These are phyloP conservation scores for Nigrograna mackinnonii DNA, from an alignment of 2,329 filamentous ascomycete genomes.

Conservation along the genomic window DNA sequence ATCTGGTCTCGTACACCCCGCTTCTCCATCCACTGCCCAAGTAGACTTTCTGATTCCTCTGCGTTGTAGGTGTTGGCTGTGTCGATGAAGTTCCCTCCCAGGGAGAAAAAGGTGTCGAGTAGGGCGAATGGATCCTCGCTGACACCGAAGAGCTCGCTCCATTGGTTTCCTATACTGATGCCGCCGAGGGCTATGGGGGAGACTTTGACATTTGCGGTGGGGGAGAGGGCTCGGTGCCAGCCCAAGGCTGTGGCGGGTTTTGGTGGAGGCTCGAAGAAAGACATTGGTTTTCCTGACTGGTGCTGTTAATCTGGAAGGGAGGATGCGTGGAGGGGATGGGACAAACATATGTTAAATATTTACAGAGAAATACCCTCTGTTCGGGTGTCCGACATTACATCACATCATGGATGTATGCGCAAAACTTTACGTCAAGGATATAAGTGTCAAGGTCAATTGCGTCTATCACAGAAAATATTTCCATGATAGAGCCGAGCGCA, in stretches of 20 bases:
- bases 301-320: too few species aligned
- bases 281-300: too few species aligned
- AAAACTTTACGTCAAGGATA: too few species aligned
- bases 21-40: constrained; percentile 47
- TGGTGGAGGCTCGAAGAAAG: constrained; percentile 10
- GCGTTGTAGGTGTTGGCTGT: constrained; percentile 50
- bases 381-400: too few species aligned
- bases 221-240: constrained; percentile 68
- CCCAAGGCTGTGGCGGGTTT: constrained; percentile 46
- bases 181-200: constrained; percentile 55
- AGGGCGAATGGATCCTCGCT: constrained; percentile 63
- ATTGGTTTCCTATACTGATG: constrained; percentile 69
- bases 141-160: constrained; percentile 62
- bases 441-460: too few species aligned
- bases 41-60: constrained; percentile 41
- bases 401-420: too few species aligned
- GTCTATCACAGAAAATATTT: too few species aligned
- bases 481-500: too few species aligned
- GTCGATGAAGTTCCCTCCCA: constrained; percentile 75
- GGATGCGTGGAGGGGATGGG: too few species aligned
- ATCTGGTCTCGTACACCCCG: constrained; percentile 40
- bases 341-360: too few species aligned
- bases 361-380: too few species aligned
- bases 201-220: constrained; percentile 62
- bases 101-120: constrained; percentile 67